phyloP scores from a whole-genome alignment of 768 basidiomycete genomes.

The Collybia sp. region DNA sequence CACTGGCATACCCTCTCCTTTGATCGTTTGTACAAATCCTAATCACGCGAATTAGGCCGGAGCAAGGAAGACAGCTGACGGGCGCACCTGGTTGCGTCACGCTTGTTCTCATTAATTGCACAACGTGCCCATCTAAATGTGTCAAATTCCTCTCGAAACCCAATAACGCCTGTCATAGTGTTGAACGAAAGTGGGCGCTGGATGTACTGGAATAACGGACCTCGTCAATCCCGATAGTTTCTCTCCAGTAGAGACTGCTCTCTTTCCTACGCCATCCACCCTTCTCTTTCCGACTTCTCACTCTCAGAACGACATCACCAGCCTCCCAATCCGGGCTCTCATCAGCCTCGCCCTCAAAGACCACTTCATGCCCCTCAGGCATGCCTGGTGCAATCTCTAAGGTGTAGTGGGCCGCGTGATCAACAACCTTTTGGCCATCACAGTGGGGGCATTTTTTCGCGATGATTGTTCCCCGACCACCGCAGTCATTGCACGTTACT shows the following conservation, averaged over 20 bases:
- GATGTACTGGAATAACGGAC: constrained; percentile 33
- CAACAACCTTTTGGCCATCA: constrained; percentile 73
- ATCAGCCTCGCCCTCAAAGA: constrained; percentile 96
- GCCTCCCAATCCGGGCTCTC: constrained; percentile 95
- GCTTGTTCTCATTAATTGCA: constrained; percentile 64
- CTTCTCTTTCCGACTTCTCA: constrained; percentile 70
- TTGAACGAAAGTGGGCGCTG: constrained; percentile 1
- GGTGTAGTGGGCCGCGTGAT: constrained; percentile 77
- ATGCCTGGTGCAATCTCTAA: constrained; percentile 84
- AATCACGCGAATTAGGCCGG: neutral
- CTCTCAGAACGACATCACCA: constrained; percentile 86
- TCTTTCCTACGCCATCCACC: constrained; percentile 91
- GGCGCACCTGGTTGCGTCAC: constrained; percentile 88
- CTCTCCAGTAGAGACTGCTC: constrained; percentile 85
- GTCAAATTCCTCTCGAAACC: constrained; percentile 93
- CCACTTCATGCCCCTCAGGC: constrained; percentile 89
- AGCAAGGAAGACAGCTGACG: neutral
- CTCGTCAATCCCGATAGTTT: constrained; percentile 89
- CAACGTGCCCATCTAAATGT: constrained; percentile 83
- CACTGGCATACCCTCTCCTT: constrained; percentile 87
- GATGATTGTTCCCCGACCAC: constrained; percentile 79
- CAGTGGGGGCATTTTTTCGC: constrained; percentile 80
- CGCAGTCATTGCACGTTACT: constrained; percentile 77
- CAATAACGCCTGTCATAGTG: constrained; percentile 68
- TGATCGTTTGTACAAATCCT: constrained; percentile 84